Evolutionary conservation across 306 rosid genomes (phyloP).

Genomic region (Cicer yamashitae): DNA sequence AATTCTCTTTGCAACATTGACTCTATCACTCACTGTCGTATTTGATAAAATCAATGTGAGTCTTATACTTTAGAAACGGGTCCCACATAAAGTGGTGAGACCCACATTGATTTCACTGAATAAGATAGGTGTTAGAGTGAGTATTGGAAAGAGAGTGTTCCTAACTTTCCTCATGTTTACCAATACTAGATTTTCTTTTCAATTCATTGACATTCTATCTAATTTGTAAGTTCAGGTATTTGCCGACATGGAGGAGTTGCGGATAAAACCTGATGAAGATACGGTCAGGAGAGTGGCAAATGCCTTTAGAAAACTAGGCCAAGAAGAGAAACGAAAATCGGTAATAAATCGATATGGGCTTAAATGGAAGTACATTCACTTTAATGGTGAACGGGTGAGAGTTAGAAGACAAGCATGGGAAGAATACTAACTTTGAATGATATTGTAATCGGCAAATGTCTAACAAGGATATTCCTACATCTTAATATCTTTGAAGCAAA

Average conservation of each 20-base stretch:
- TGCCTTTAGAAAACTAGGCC: slow-evolving; percentile 65
- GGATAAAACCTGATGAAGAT: slow-evolving; percentile 84
- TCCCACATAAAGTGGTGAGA: too few relatives aligned
- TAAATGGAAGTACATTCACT: slow-evolving; percentile 87
- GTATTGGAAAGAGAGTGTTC: too few relatives aligned
- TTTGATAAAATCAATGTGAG: too few relatives aligned
- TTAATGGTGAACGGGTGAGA: slow-evolving; percentile 80
- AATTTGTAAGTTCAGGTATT: slow-evolving; percentile 63
- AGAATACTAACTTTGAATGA: slow-evolving; percentile 51
- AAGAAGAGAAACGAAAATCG: slow-evolving; percentile 70
- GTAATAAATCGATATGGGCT: slow-evolving; percentile 66
- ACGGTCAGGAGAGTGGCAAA: slow-evolving; percentile 72
- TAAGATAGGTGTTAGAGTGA: too few relatives aligned
- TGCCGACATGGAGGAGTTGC: slow-evolving; percentile 91
- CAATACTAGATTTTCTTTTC: background rate
- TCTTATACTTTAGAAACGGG: too few relatives aligned
- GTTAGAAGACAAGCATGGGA: slow-evolving; percentile 60
- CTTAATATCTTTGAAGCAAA: slow-evolving; percentile 12
- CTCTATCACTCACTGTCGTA: too few relatives aligned
- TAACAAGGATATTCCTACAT: slow-evolving; percentile 8
- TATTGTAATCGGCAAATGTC: slow-evolving; percentile 39
- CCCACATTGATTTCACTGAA: too few relatives aligned
- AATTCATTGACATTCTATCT: slow-evolving; percentile 27
- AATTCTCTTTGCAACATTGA: too few relatives aligned
- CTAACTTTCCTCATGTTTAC: too few relatives aligned